phyloP scores from a whole-genome alignment of 139 green algal species.

The Pleodorina starrii region DNA sequence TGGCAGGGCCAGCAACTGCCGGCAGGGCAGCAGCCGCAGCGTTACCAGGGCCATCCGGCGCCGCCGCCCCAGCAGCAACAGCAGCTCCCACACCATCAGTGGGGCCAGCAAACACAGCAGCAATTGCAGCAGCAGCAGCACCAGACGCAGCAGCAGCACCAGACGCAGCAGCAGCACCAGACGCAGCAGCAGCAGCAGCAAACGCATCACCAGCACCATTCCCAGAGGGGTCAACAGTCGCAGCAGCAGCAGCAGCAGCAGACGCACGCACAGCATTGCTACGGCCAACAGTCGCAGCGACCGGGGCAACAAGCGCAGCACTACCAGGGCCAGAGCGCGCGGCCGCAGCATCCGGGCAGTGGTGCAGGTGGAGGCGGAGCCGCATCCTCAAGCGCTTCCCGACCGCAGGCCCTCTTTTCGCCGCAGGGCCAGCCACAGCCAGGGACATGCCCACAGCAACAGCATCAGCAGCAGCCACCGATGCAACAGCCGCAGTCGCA shows the following conservation, averaged over 20 bases:
- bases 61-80: neutral
- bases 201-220: no score
- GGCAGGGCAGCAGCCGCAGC: neutral
- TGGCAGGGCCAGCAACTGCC: neutral
- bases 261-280: no score
- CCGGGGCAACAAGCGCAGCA: no score
- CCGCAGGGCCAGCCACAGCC: neutral
- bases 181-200: slow-evolving; percentile 13
- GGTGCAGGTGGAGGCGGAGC: no score
- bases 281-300: no score
- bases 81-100: slow-evolving; percentile 34
- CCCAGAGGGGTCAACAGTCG: neutral
- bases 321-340: no score
- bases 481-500: no score
- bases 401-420: no score
- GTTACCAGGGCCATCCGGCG: no score
- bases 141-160: neutral
- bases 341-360: no score
- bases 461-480: slow-evolving; percentile 16
- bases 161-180: neutral
- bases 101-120: slow-evolving; percentile 27
- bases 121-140: neutral
- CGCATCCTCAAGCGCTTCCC: no score
- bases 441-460: neutral
- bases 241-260: neutral